A percentile compares a stretch with the other conserved stretches of the same genome.
Conservation (phyloP, 2,329 filamentous ascomycete genomes). For the Elsinoe arachidis region DNA sequence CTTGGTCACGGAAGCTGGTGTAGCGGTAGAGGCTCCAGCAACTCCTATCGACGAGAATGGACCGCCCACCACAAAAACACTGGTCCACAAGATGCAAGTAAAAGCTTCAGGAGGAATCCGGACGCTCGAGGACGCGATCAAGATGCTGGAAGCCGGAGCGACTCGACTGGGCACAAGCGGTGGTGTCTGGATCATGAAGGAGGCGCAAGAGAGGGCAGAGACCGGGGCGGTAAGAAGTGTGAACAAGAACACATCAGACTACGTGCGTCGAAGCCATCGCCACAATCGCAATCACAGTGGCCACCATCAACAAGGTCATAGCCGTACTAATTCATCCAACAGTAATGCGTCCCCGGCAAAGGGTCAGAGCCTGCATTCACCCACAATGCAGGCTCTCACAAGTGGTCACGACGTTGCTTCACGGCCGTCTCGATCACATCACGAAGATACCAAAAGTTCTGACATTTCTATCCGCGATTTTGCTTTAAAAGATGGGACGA, state of each 20-base stretch:
- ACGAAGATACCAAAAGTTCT: slow-evolving; percentile 4
- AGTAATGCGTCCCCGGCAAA: not conserved
- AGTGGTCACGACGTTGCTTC: not conserved
- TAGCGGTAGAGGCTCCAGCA: not conserved
- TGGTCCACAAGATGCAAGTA: slow-evolving; percentile 37
- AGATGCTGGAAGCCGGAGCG: slow-evolving; percentile 50
- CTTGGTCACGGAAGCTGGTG: slow-evolving; percentile 2
- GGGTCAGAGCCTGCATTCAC: not conserved
- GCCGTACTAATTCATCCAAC: slow-evolving; percentile 7
- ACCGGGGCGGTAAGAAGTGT: slow-evolving; percentile 2
- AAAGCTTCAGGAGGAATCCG: slow-evolving; percentile 53
- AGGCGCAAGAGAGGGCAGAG: slow-evolving; percentile 27
- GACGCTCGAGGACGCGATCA: slow-evolving; percentile 41
- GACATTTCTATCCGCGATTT: slow-evolving; percentile 8
- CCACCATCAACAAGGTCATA: slow-evolving; percentile 1
- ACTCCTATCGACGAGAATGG: slow-evolving; percentile 4
- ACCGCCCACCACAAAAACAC: slow-evolving; percentile 13
- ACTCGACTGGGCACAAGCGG: slow-evolving; percentile 48
- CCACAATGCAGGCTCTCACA: not conserved
- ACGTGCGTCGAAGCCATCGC: slow-evolving; percentile 10
- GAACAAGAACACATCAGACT: slow-evolving; percentile 8
- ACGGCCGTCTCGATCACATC: not conserved
- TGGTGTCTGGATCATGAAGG: slow-evolving; percentile 48
- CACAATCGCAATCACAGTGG: slow-evolving; percentile 5
- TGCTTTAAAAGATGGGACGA: not conserved